A percentile compares a stretch with the other conserved stretches of the same genome.
Conservation (phyloP, 306 rosid species). For the Boehmeria nivea region DNA sequence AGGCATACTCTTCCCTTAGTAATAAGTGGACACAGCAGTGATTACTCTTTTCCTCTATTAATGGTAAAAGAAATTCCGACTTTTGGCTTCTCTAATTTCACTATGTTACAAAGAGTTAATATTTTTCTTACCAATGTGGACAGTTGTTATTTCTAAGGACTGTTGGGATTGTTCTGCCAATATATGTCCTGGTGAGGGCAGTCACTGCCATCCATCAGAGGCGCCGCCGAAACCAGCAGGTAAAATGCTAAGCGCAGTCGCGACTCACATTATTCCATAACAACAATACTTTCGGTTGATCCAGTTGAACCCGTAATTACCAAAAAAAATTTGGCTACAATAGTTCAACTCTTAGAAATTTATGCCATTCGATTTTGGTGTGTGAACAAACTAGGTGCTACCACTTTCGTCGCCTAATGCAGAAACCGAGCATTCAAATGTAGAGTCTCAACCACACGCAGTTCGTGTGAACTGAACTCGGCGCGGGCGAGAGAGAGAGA, state of each 20-base stretch:
- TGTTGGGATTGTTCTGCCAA: constrained; percentile 57
- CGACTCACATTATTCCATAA: too few relatives aligned
- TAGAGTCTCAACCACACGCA: constrained; percentile 46
- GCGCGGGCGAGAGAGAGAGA: neutral
- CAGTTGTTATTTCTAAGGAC: constrained; percentile 61
- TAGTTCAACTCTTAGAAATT: neutral
- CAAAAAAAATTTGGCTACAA: neutral
- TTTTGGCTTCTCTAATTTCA: neutral
- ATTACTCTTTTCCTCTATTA: constrained; percentile 50
- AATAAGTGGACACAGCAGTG: constrained; percentile 34
- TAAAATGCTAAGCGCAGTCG: constrained; percentile 8
- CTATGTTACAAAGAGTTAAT: neutral
- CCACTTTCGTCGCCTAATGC: constrained; percentile 51
- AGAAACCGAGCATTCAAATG: constrained; percentile 33
- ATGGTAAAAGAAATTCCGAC: constrained; percentile 41
- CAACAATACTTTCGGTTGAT: too few relatives aligned
- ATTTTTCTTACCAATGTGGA: neutral
- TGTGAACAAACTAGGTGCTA: constrained; percentile 36
- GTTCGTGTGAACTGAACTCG: constrained; percentile 39
- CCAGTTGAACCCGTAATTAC: too few relatives aligned
- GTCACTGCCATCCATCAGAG: constrained; percentile 50
- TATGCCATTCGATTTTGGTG: constrained; percentile 12
- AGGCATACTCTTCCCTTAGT: constrained; percentile 76
- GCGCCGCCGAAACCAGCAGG: constrained; percentile 51
- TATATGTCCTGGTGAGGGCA: constrained; percentile 57